Conservation (phyloP, 805 yeast species). For the Yarrowia sp. region DNA sequence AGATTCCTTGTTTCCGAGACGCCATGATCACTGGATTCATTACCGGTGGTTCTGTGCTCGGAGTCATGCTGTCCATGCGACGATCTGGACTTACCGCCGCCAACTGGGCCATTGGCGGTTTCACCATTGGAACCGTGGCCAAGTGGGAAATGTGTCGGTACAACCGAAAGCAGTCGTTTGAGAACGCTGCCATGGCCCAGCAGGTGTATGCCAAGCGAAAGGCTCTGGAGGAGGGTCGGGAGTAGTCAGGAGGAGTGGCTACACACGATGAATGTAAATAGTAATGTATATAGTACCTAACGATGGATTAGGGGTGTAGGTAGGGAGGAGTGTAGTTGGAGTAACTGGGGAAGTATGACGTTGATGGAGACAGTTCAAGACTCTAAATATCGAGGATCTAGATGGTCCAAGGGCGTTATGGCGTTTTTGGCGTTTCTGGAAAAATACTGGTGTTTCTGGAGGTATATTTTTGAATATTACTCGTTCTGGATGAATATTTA, state of each 20-base stretch:
- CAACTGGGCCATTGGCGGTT: conserved; percentile 82
- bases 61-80: conserved; percentile 31
- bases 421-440: too few species aligned
- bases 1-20: conserved; percentile 40
- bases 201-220: conserved; percentile 32
- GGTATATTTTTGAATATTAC: too few species aligned
- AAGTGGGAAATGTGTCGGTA: conserved; percentile 94
- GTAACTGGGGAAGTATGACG: too few species aligned
- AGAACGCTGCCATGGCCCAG: conserved; percentile 67
- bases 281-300: background rate
- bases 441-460: too few species aligned
- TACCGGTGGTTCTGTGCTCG: conserved; percentile 35
- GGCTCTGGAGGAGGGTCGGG: conserved; percentile 15
- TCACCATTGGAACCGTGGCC: conserved; percentile 70
- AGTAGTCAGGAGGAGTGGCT: too few species aligned
- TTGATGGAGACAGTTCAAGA: too few species aligned
- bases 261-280: background rate
- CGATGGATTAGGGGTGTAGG: background rate
- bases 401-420: too few species aligned
- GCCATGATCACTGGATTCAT: conserved; percentile 40
- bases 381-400: too few species aligned
- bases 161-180: conserved; percentile 60
- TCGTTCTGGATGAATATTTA: too few species aligned
- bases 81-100: conserved; percentile 42
- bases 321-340: too few species aligned